Evolutionary conservation across 2,329 filamentous ascomycete genomes (phyloP).

Genomic region (Immersiporthe knoxdaviesiana): DNA sequence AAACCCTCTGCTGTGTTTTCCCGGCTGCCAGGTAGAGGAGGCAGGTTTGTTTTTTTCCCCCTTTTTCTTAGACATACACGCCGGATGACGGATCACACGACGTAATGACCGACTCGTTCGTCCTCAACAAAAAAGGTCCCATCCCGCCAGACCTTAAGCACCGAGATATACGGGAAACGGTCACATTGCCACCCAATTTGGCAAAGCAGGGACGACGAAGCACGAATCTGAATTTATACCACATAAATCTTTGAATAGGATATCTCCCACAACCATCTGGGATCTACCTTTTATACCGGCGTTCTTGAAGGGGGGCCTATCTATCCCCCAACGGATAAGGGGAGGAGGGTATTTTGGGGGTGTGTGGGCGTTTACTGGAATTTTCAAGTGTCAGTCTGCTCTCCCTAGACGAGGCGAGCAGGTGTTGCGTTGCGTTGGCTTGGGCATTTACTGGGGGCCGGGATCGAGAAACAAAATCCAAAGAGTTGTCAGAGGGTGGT

Average conservation of each 20-base stretch:
- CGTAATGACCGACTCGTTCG: constrained; percentile 26
- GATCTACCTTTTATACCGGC: constrained; percentile 22
- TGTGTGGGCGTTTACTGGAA: constrained; percentile 20
- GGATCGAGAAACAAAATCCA: not conserved
- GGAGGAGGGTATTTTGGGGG: constrained; percentile 20
- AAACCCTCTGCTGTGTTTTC: not conserved
- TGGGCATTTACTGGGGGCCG: not conserved
- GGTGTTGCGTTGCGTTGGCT: not conserved
- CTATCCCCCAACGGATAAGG: constrained; percentile 19
- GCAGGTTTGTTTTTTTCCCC: too few relatives aligned
- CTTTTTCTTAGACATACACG: constrained; percentile 11
- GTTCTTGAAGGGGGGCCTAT: constrained; percentile 23
- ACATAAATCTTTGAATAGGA: constrained; percentile 21
- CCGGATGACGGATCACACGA: constrained; percentile 23
- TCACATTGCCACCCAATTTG: constrained; percentile 26
- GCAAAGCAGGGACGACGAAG: constrained; percentile 28
- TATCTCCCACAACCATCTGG: constrained; percentile 11
- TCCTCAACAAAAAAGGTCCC: constrained; percentile 15
- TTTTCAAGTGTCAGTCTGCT: constrained; percentile 5
- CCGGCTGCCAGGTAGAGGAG: not conserved
- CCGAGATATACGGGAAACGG: constrained; percentile 8
- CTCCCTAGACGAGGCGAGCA: constrained; percentile 13
- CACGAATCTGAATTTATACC: constrained; percentile 24
- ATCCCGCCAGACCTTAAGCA: constrained; percentile 19
- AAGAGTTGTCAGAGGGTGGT: not conserved